Evolutionary conservation across 257 asterid species (phyloP).

Genomic region (Eucommia ulmoides): DNA sequence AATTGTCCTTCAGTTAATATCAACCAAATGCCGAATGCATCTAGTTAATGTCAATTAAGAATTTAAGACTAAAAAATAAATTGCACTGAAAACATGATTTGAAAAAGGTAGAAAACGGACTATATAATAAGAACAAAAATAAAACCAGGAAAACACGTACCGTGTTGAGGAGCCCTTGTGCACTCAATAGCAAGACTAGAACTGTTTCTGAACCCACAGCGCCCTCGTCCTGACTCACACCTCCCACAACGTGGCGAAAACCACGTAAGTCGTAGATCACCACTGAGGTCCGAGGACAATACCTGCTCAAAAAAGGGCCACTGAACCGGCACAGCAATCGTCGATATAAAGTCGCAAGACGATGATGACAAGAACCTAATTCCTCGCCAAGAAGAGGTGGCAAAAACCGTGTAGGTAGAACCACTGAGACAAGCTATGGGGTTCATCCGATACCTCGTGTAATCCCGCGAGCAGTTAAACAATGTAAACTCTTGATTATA

Average conservation of each 20-base stretch:
- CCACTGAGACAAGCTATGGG: conserved; percentile 45
- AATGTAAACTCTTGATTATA: conserved; percentile 24
- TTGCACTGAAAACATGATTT: too few species aligned
- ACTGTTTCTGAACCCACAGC: conserved; percentile 21
- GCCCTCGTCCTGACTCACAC: conserved; percentile 34
- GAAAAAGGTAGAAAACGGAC: background rate
- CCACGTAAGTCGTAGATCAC: conserved; percentile 31
- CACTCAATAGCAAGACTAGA: conserved; percentile 22
- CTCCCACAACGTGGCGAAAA: conserved; percentile 26
- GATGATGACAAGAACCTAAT: conserved; percentile 16
- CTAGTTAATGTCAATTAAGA: too few species aligned
- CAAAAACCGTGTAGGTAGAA: conserved; percentile 23
- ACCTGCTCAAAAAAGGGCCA: conserved; percentile 25
- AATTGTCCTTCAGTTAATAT: too few species aligned
- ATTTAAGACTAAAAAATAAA: too few species aligned
- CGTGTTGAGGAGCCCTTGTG: conserved; percentile 10
- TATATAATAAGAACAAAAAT: background rate
- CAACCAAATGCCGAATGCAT: too few species aligned
- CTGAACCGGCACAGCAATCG: conserved; percentile 40
- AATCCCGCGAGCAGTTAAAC: conserved; percentile 34
- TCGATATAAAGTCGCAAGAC: conserved; percentile 18
- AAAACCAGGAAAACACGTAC: conserved; percentile 13
- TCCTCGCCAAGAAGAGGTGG: conserved; percentile 23
- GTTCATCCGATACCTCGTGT: conserved; percentile 5
- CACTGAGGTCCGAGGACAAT: conserved; percentile 33